Percentiles rank a stretch among this genome's conserved stretches.
Conservation (phyloP, 2,329 filamentous ascomycete genomes). For the Aspergillus aculeatus region DNA sequence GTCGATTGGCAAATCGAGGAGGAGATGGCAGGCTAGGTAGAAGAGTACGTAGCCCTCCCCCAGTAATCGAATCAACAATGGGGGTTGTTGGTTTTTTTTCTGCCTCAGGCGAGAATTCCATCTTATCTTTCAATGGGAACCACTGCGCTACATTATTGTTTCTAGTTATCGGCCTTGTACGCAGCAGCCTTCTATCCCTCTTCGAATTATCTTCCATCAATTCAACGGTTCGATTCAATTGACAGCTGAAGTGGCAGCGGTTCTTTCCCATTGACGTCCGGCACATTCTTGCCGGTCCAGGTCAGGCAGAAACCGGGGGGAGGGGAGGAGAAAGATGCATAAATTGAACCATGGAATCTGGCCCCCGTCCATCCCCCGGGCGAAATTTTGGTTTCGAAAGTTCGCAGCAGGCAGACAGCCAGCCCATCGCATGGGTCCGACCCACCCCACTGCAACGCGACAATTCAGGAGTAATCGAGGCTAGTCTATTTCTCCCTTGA, state of each 20-base stretch:
- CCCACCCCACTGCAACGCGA: conserved; percentile 8
- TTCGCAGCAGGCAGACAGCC: conserved; percentile 6
- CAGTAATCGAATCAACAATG: background rate
- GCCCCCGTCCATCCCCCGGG: conserved; percentile 4
- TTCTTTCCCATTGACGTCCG: background rate
- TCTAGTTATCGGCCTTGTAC: background rate
- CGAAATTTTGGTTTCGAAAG: background rate
- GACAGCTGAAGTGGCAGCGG: background rate
- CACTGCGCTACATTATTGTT: background rate
- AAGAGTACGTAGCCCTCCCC: background rate
- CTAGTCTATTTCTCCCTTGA: conserved; percentile 3
- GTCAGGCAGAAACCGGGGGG: background rate
- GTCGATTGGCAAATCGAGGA: background rate
- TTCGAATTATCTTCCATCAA: background rate
- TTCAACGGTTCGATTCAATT: background rate
- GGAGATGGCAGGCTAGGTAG: background rate
- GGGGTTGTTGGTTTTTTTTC: background rate
- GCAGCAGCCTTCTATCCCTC: background rate
- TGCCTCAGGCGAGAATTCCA: background rate
- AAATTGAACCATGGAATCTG: background rate
- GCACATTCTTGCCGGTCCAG: background rate
- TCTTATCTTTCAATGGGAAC: background rate
- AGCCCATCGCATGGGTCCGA: conserved; percentile 1
- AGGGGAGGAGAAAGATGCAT: background rate
- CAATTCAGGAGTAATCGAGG: conserved; percentile 7